Evolutionary conservation across 805 yeast genomes (phyloP), one percentile per base, ranked within the genome.

Genomic region (Blastobotrys parvus): DNA sequence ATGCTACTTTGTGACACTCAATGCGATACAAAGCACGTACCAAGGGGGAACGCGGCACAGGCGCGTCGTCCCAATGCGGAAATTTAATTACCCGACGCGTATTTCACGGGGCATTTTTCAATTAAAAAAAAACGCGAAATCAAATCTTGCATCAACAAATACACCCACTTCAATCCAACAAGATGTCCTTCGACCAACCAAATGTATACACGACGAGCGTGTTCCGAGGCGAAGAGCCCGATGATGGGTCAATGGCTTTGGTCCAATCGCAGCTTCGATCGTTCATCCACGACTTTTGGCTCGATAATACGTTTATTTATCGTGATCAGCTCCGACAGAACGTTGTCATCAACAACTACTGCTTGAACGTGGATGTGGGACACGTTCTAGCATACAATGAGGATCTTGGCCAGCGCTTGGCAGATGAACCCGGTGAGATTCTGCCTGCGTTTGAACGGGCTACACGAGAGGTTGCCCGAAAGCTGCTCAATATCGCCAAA

Each of bases 311-410:
- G 59, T 92, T 84, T 61, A 70, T 88, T 32, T 90, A 90, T 68
- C 66, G 71, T 70, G 96, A 89, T 55, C 95, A 89, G 60, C 70
- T 92, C 43, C 72, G 96, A 53, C 95, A 87, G 56, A 87, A 89
- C 62, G 67, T 94, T 38, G 69, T 90, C 40, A 80, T 86, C 49
- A 80, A 80, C 44, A 77, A 80, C 55, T 89, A 78, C 63, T 74
- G 72, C 33, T 63, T 92, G 41, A 74, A 76, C 2, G 94, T 92
- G 8, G 78, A 84, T 51, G 72, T 85, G 38, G 94, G 82, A 43
- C 95, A 92, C 58, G 67, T 92, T 45, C 82, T 90, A 44, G 80
- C 87, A 6, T 92, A 78, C 67, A 85, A 87, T 57, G 97, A 87
- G 57, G 94, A 85, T 53, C 70, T 92, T 42, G 89, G 87, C 59